These are phyloP conservation scores for Penicillium sp. DNA, from an alignment of 2,329 filamentous ascomycete species.

Conservation along the genomic window DNA sequence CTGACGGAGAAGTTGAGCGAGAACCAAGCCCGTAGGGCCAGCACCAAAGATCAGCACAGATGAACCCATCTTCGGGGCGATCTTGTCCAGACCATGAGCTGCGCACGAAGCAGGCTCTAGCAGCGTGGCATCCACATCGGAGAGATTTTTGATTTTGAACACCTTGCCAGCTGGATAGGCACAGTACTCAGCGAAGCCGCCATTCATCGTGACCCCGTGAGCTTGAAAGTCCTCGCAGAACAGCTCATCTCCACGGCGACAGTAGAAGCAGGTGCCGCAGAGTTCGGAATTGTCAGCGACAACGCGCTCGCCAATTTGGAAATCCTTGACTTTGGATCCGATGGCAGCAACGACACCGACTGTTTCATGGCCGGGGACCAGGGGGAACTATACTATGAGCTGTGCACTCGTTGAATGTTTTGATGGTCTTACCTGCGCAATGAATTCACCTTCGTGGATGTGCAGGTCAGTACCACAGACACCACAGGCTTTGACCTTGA, in stretches of 20 bases:
- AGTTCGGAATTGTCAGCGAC: conserved; percentile 53
- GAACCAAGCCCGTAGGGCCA: conserved; percentile 60
- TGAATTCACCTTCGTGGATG: conserved; percentile 61
- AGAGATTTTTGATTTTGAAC: conserved; percentile 62
- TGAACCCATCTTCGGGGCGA: conserved; percentile 58
- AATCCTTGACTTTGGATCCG: conserved; percentile 53
- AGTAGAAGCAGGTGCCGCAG: conserved; percentile 68
- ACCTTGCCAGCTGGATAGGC: conserved; percentile 52
- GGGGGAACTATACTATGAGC: conserved; percentile 48
- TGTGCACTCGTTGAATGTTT: neutral
- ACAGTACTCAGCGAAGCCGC: conserved; percentile 67
- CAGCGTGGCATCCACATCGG: conserved; percentile 62
- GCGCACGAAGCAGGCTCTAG: conserved; percentile 66
- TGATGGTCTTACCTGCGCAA: conserved; percentile 42
- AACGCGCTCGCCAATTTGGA: conserved; percentile 58
- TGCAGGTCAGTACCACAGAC: conserved; percentile 53
- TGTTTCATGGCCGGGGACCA: conserved; percentile 64
- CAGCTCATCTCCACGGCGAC: conserved; percentile 59
- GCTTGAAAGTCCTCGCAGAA: conserved; percentile 65
- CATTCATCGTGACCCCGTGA: conserved; percentile 54
- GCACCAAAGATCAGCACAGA: conserved; percentile 64
- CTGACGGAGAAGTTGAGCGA: conserved; percentile 57
- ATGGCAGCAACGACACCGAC: conserved; percentile 59
- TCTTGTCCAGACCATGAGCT: conserved; percentile 65
- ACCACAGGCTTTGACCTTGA: conserved; percentile 61